phyloP scores from a whole-genome alignment of 2,329 filamentous ascomycete species.

The Sporothrix humicola region DNA sequence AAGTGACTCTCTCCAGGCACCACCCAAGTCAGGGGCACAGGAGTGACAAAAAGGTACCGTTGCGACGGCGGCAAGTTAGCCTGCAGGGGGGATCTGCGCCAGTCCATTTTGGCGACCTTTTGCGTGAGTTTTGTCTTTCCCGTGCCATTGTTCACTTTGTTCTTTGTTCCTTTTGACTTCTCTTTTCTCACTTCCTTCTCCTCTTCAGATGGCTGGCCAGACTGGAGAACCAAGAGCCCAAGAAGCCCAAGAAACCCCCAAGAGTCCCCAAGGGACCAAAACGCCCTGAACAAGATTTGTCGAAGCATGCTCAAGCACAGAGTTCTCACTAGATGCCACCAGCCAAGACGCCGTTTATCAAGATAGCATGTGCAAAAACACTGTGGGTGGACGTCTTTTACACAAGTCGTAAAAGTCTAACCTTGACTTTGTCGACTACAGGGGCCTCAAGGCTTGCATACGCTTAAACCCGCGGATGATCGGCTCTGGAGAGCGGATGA shows the following conservation, averaged over 20 bases:
- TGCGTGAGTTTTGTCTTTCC: not conserved
- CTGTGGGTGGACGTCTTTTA: too few species aligned
- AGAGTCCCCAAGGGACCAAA: not conserved
- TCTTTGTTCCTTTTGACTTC: not conserved
- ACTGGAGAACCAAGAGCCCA: not conserved
- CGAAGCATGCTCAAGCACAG: not conserved
- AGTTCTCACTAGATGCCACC: not conserved
- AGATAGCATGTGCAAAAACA: not conserved
- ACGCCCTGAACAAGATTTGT: not conserved
- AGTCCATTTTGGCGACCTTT: not conserved
- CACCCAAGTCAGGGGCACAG: constrained; percentile 1
- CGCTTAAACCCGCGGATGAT: constrained; percentile 7
- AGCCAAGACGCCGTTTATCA: not conserved
- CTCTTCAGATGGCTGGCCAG: not conserved
- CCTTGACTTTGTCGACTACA: not conserved
- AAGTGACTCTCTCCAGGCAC: not conserved
- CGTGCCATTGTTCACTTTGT: not conserved
- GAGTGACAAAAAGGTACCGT: not conserved
- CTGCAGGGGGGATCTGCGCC: not conserved
- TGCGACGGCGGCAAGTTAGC: not conserved
- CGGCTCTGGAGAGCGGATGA: constrained; percentile 18
- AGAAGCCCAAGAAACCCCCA: not conserved
- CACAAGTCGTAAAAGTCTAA: not conserved
- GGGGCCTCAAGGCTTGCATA: not conserved
- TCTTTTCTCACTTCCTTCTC: not conserved